These are phyloP conservation scores for Phlebiopsis gigantea DNA, from an alignment of 768 basidiomycete species.

Conservation along the genomic window DNA sequence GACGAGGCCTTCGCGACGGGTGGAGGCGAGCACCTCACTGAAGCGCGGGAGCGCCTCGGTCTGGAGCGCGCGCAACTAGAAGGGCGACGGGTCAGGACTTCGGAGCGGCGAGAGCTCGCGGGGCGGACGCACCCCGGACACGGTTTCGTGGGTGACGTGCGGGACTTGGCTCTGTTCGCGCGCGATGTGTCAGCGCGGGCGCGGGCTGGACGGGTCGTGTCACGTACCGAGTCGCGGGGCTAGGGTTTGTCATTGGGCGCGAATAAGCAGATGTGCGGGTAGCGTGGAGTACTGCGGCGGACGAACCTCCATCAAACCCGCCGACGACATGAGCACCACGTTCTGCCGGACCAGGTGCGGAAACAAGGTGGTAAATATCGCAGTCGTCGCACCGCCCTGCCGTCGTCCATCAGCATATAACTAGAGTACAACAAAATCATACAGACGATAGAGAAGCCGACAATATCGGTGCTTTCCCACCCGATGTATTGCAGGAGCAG, in stretches of 20 bases:
- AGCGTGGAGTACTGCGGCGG: constrained; percentile 52
- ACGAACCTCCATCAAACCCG: constrained; percentile 45
- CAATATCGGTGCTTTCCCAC: constrained; percentile 63
- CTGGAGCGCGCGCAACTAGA: constrained; percentile 65
- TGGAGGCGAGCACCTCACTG: not conserved
- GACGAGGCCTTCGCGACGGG: constrained; percentile 61
- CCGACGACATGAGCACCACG: constrained; percentile 60
- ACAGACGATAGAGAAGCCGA: constrained; percentile 71
- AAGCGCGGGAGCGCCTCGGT: constrained; percentile 54
- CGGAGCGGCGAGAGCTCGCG: not conserved
- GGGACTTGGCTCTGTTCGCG: not conserved
- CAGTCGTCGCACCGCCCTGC: constrained; percentile 70
- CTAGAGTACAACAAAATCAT: too few relatives aligned
- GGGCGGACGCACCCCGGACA: not conserved
- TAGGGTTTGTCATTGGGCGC: constrained; percentile 11
- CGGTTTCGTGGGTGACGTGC: not conserved
- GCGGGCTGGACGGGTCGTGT: not conserved
- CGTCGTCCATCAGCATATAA: not conserved
- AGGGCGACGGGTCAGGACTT: not conserved
- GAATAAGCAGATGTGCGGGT: constrained; percentile 48
- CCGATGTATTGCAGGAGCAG: constrained; percentile 73
- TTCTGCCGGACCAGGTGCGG: constrained; percentile 59
- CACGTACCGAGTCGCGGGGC: not conserved
- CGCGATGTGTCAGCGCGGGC: not conserved
- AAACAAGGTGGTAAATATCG: constrained; percentile 63